phyloP scores from a whole-genome alignment of 2,329 filamentous ascomycete species.

The Pseudogymnoascus sp. region DNA sequence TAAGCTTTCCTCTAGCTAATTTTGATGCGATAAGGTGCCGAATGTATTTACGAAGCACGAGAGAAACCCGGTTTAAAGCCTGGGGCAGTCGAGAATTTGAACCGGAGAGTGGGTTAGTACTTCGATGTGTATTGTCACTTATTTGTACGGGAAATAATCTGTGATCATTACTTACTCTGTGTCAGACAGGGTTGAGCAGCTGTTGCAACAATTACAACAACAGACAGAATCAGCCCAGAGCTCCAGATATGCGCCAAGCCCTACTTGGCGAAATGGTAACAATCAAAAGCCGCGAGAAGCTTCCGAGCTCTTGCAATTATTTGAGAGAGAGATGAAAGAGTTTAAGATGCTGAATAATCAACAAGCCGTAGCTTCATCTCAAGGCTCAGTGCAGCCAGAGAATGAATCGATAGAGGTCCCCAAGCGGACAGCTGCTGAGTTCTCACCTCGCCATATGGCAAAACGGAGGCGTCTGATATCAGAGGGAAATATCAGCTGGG shows the following conservation, averaged over 20 bases:
- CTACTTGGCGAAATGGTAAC: not conserved
- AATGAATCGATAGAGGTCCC: not conserved
- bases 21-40: conserved; percentile 11
- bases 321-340: not conserved
- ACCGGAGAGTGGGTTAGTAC: conserved; percentile 27
- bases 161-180: conserved; percentile 16
- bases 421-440: conserved; percentile 1
- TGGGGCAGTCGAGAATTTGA: conserved; percentile 32
- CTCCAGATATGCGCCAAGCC: not conserved
- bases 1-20: not conserved
- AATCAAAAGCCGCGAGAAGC: not conserved
- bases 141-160: conserved; percentile 14
- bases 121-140: not conserved
- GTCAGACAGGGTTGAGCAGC: conserved; percentile 19
- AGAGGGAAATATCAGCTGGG: not conserved
- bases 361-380: not conserved
- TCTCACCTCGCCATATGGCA: not conserved
- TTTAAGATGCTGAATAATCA: not conserved
- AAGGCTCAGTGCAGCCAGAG: not conserved
- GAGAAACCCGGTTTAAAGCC: conserved; percentile 32
- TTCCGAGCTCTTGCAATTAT: not conserved
- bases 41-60: conserved; percentile 28
- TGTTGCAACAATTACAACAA: conserved; percentile 10
- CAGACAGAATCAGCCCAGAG: not conserved
- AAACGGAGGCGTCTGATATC: conserved; percentile 9